Conservation (phyloP, 441 rosid species). For the Gossypium davidsonii region DNA sequence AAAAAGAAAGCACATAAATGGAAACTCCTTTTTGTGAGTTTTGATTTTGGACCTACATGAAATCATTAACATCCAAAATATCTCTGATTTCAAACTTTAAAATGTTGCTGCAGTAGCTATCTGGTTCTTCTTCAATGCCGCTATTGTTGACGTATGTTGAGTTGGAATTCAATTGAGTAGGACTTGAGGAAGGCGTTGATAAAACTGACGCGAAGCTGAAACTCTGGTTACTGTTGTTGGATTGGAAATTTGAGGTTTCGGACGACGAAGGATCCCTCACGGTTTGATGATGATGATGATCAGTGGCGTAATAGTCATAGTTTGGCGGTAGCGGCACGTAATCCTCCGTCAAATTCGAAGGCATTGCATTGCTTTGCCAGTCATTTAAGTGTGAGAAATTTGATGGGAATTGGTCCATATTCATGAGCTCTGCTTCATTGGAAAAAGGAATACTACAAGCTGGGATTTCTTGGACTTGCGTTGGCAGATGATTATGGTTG, state of each 20-base stretch:
- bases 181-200: slow-evolving; percentile 60
- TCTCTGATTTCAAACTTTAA: slow-evolving; percentile 53
- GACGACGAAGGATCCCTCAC: slow-evolving; percentile 23
- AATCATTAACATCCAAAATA: slow-evolving; percentile 39
- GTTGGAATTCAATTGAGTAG: slow-evolving; percentile 55
- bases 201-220: slow-evolving; percentile 47
- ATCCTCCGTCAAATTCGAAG: slow-evolving; percentile 23
- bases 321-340: slow-evolving; percentile 24
- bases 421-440: slow-evolving; percentile 20
- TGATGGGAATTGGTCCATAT: slow-evolving; percentile 26
- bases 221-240: slow-evolving; percentile 23
- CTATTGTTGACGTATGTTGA: slow-evolving; percentile 47
- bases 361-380: slow-evolving; percentile 16
- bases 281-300: slow-evolving; percentile 9
- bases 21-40: background rate
- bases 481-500: background rate
- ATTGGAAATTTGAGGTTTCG: slow-evolving; percentile 26
- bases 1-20: background rate
- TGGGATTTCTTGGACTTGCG: slow-evolving; percentile 26
- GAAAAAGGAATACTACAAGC: slow-evolving; percentile 27
- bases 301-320: slow-evolving; percentile 18
- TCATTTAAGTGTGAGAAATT: slow-evolving; percentile 13
- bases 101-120: slow-evolving; percentile 55
- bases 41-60: slow-evolving; percentile 31
- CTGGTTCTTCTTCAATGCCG: slow-evolving; percentile 65